These are phyloP conservation scores for Epichloe hybrida DNA, from an alignment of 2,329 filamentous ascomycete genomes.

Conservation along the genomic window DNA sequence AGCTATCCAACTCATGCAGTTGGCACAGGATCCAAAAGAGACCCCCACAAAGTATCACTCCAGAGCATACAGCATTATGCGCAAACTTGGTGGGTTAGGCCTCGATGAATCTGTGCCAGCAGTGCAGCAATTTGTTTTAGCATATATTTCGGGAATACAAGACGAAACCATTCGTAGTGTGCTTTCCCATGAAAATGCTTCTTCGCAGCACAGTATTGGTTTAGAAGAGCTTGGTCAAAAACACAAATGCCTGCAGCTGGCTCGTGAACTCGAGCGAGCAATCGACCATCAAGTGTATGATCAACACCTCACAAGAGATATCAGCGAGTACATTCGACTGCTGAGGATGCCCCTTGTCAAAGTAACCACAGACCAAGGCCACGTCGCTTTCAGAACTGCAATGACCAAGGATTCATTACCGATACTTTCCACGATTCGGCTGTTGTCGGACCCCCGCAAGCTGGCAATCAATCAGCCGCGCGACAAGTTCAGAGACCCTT, in stretches of 20 bases:
- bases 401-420: conserved; percentile 18
- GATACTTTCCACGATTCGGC: conserved; percentile 29
- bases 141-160: conserved; percentile 41
- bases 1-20: conserved; percentile 37
- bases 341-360: conserved; percentile 27
- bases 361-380: conserved; percentile 4
- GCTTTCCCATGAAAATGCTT: conserved; percentile 16
- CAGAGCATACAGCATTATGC: conserved; percentile 21
- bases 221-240: conserved; percentile 31
- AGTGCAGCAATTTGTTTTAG: conserved; percentile 18
- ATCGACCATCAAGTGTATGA: conserved; percentile 35
- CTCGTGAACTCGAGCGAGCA: conserved; percentile 39
- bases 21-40: conserved; percentile 42
- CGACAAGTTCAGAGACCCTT: conserved; percentile 41
- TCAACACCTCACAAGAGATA: conserved; percentile 17
- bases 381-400: conserved; percentile 20
- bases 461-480: conserved; percentile 36
- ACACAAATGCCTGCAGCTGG: conserved; percentile 44
- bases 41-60: conserved; percentile 33
- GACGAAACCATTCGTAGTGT: conserved; percentile 30
- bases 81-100: conserved; percentile 25
- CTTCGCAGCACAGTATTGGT: conserved; percentile 8
- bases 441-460: conserved; percentile 35
- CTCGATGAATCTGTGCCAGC: conserved; percentile 8
- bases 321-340: conserved; percentile 36